Percentiles rank a stretch among this genome's conserved stretches.
phyloP scores from a whole-genome alignment of 2,329 filamentous ascomycete species.

The Xylaria sp. region DNA sequence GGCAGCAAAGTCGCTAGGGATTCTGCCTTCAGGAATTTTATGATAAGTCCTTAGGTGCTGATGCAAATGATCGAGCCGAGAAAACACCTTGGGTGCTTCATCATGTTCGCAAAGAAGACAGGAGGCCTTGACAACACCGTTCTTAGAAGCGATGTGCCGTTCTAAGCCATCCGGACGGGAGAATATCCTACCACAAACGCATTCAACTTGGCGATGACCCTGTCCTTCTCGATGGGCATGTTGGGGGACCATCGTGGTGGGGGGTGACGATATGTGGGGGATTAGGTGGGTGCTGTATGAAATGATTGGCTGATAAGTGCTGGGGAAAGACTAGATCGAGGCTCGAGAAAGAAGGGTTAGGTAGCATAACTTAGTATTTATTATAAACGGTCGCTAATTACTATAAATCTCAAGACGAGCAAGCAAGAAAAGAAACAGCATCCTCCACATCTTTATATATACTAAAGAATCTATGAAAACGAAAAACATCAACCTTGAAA shows the following conservation, averaged over 20 bases:
- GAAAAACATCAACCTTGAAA: no score
- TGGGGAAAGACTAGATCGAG: no score
- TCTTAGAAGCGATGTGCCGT: slow-evolving; percentile 35
- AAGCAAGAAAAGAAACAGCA: no score
- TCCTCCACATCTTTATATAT: no score
- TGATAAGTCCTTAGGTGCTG: slow-evolving; percentile 38
- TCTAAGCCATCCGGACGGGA: slow-evolving; percentile 30
- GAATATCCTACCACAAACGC: slow-evolving; percentile 32
- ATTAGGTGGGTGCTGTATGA: not conserved
- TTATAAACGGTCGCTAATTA: no score
- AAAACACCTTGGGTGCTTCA: slow-evolving; percentile 27
- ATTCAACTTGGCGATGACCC: slow-evolving; percentile 31
- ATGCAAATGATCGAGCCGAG: slow-evolving; percentile 33
- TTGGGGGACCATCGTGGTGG: slow-evolving; percentile 10
- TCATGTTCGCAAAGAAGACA: slow-evolving; percentile 35
- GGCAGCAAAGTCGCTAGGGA: slow-evolving; percentile 21
- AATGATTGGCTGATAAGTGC: no score
- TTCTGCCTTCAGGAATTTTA: slow-evolving; percentile 24
- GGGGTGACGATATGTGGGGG: not conserved
- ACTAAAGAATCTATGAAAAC: no score
- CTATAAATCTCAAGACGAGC: no score
- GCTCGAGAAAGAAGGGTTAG: no score
- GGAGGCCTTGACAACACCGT: slow-evolving; percentile 10
- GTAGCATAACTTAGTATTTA: no score
- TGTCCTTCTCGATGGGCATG: slow-evolving; percentile 18